A percentile compares a stretch with the other conserved stretches of the same genome.
phyloP scores from a whole-genome alignment of 225 moss, liverwort and hornwort genomes.

The Neckera pumila region DNA sequence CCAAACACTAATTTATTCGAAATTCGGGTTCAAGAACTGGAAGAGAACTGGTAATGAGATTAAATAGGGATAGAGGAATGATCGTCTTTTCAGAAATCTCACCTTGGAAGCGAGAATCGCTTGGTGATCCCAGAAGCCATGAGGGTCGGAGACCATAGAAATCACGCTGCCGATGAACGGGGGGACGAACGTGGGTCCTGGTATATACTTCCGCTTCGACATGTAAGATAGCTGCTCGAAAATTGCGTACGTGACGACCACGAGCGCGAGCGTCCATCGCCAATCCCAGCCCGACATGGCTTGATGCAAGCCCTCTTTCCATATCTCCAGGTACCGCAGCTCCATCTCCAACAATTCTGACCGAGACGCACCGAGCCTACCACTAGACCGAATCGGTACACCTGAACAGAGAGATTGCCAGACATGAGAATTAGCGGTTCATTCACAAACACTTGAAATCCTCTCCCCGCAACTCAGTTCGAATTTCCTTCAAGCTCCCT shows the following conservation, averaged over 20 bases:
- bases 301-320: conserved; percentile 9
- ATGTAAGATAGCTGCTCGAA: conserved; percentile 64
- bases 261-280: conserved; percentile 38
- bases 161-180: conserved; percentile 74
- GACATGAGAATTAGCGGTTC: background rate
- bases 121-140: conserved; percentile 73
- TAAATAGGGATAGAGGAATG: background rate
- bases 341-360: conserved; percentile 2
- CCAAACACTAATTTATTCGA: background rate
- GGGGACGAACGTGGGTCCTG: conserved; percentile 60
- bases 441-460: background rate
- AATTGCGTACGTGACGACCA: conserved; percentile 27
- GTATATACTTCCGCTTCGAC: conserved; percentile 57
- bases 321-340: background rate
- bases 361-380: background rate
- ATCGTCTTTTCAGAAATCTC: background rate
- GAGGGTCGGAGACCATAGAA: conserved; percentile 57
- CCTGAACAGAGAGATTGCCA: background rate
- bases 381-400: background rate
- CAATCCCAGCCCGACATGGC: conserved; percentile 26
- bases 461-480: background rate
- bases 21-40: background rate
- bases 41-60: background rate
- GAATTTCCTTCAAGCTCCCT: background rate
- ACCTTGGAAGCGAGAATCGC: conserved; percentile 50